Percentiles rank a stretch among this genome's conserved stretches.
phyloP scores from a whole-genome alignment of 2,329 filamentous ascomycete genomes.

The Dendrostoma leiphaemia region DNA sequence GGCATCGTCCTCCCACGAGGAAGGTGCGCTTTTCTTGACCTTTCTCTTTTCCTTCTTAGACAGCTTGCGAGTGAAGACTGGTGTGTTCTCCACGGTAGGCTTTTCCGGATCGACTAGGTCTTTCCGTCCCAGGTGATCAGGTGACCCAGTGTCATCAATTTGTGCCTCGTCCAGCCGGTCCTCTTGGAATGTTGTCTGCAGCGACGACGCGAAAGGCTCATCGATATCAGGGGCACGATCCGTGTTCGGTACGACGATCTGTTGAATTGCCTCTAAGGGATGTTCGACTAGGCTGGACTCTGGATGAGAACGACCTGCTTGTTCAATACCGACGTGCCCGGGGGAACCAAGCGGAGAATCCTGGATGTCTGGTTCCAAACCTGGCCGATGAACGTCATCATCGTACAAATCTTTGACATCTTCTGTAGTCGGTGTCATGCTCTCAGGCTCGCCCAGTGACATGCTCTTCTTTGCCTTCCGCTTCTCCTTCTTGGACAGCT shows the following conservation, averaged over 20 bases:
- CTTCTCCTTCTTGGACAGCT: conserved; percentile 30
- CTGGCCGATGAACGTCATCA: not conserved
- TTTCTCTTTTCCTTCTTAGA: conserved; percentile 21
- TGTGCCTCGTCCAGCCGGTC: not conserved
- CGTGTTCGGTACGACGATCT: not conserved
- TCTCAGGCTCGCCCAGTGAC: conserved; percentile 2
- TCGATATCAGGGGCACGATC: not conserved
- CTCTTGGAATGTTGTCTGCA: not conserved
- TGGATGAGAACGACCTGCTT: not conserved
- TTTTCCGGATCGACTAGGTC: not conserved
- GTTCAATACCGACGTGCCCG: not conserved
- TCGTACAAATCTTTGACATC: not conserved
- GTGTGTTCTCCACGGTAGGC: not conserved
- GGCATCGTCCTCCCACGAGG: conserved; percentile 11
- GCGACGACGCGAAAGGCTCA: not conserved
- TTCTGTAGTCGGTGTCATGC: not conserved
- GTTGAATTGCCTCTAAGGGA: not conserved
- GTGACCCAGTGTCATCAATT: not conserved
- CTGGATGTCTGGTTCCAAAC: not conserved
- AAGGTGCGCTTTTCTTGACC: conserved; percentile 30
- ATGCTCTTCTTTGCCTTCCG: conserved; percentile 15
- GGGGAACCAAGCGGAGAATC: not conserved
- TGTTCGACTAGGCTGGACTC: not conserved
- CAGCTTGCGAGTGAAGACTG: conserved; percentile 15
- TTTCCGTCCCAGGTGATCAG: not conserved